Evolutionary conservation across 2,329 filamentous ascomycete species (phyloP).

Genomic region (Epicoccum nigrum): DNA sequence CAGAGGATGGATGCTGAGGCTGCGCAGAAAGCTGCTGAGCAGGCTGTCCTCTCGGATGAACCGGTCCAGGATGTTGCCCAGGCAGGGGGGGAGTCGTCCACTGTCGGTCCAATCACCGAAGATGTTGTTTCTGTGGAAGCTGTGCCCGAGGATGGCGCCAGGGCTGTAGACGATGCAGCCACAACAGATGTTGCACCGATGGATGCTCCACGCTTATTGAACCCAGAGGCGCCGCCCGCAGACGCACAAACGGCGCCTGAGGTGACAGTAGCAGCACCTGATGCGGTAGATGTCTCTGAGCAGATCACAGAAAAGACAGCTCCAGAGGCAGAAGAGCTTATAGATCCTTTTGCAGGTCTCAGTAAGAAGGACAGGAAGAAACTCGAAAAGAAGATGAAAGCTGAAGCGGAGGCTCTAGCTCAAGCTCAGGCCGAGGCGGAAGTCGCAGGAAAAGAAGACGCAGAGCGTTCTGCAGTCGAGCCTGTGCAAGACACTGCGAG

Average conservation of each 20-base stretch:
- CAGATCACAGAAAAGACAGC: background rate
- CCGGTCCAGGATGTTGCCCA: background rate
- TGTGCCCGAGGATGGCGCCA: background rate
- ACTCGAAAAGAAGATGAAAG: slow-evolving; percentile 45
- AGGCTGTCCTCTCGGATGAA: background rate
- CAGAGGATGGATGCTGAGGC: slow-evolving; percentile 24
- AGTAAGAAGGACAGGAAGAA: slow-evolving; percentile 37
- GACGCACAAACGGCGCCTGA: background rate
- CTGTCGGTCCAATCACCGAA: background rate
- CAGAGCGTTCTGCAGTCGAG: background rate
- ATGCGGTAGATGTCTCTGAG: background rate
- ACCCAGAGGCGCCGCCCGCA: background rate
- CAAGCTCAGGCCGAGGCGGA: slow-evolving; percentile 30
- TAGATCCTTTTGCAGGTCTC: slow-evolving; percentile 38
- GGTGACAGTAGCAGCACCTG: background rate
- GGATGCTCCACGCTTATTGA: background rate
- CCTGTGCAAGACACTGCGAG: background rate
- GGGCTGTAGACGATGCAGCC: background rate
- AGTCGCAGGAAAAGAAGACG: slow-evolving; percentile 19
- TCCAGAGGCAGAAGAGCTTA: slow-evolving; percentile 14
- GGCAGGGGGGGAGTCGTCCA: background rate
- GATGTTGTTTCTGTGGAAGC: background rate
- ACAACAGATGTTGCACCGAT: too few relatives aligned
- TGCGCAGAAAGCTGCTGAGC: slow-evolving; percentile 12
- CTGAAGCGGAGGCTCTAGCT: slow-evolving; percentile 24